Evolutionary conservation across 371 early-diverging fungal species (phyloP), one percentile per base, ranked within the genome.

Genomic region (Mucor irregularis): DNA sequence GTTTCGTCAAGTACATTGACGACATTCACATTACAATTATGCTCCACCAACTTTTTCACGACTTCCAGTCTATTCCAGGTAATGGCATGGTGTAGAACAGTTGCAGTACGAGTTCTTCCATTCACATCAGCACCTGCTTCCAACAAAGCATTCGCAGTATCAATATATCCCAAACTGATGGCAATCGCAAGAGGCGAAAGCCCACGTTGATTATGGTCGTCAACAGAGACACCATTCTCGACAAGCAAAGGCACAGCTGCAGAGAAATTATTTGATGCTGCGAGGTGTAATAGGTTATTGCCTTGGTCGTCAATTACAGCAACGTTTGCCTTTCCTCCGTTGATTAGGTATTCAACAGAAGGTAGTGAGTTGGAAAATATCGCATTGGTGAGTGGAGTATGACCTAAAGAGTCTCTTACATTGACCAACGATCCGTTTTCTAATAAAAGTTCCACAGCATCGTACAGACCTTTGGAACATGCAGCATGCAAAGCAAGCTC

Each of bases 351-450:
- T 43, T 71, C 57, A 19, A 69, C 48, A n/a, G 68, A 67, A 1
- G 38, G 48, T 0, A 66, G 34, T 5, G 72, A 77, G 1, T 53
- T 56, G 2, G 73, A 53, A 42, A 77, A 72, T 16, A 71, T 46
- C 5, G 65, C 53, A 31, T 73, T 74, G 10, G 61, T 61, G 2
- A 90, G 68, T 0, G 88, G 80, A 2, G 86, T 83, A 61, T 90
- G 88, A 13, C 90, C 90, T 33, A 76, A 71, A 0, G 79, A 72
- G 58, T 92, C 90, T 54, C 80, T 72, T 1, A 66, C 66, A 64
- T 88, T 72, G 6, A 82, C 63, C 7, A 64, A 28, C 4, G 80
- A 65, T 2, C 65, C 72, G 37, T 79, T 68, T 53, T 79, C 79
- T 9, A 79, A 38, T n/a, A 79, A 44, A 0, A 79, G 44, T 35